Evolutionary conservation across 768 basidiomycete species (phyloP).

Genomic region (Pleurotus sapidus): DNA sequence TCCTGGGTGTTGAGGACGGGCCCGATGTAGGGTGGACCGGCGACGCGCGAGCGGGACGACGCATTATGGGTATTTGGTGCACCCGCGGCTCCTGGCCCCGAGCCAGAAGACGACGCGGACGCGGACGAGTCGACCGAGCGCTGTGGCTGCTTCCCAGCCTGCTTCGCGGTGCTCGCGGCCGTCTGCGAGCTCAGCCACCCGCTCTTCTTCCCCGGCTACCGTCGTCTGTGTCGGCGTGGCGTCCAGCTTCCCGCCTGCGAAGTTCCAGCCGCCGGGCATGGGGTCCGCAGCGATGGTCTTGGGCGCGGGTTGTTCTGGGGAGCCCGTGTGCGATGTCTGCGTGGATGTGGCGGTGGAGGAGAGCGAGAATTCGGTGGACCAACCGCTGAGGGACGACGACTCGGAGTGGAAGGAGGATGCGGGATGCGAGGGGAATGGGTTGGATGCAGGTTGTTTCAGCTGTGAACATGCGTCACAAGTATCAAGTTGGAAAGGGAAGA

Average conservation of each 20-base stretch:
- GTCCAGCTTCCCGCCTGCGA: not conserved
- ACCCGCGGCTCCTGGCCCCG: no score
- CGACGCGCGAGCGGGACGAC: not conserved
- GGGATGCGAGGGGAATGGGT: not conserved
- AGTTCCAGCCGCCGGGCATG: not conserved
- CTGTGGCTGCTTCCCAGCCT: not conserved
- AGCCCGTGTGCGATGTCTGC: slow-evolving; percentile 1
- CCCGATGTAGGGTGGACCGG: slow-evolving; percentile 18
- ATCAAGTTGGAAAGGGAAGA: not conserved
- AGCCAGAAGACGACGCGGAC: not conserved
- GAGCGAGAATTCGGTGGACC: slow-evolving; percentile 5
- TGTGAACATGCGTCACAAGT: not conserved
- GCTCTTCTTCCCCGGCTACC: not conserved
- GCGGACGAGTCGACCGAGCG: slow-evolving; percentile 3
- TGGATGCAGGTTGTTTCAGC: not conserved
- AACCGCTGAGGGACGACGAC: slow-evolving; percentile 2
- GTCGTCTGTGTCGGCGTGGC: not conserved
- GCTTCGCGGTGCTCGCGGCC: no score
- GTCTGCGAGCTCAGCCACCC: not conserved
- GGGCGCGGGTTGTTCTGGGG: not conserved
- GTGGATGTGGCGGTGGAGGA: not conserved
- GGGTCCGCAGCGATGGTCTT: not conserved
- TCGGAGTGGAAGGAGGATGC: not conserved
- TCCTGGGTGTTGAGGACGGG: slow-evolving; percentile 16
- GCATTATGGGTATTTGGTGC: not conserved